Conservation (phyloP, 2,329 filamentous ascomycete genomes). For the Verticillium klebahnii region DNA sequence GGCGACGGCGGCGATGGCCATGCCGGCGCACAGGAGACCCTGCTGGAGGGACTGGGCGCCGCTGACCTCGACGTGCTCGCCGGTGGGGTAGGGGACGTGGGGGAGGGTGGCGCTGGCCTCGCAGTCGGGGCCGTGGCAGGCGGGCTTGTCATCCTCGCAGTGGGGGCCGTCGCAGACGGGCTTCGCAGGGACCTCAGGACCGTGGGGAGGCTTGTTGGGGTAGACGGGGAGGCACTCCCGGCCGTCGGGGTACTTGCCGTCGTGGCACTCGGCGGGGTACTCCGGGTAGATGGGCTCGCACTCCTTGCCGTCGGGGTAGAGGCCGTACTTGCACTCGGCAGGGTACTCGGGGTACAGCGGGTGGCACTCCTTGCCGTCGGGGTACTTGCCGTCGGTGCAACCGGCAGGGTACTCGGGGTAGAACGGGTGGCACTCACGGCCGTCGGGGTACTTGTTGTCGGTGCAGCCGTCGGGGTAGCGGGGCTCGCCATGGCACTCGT, state of each 20-base stretch:
- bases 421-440: background rate
- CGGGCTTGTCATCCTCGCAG: background rate
- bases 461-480: background rate
- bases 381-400: background rate
- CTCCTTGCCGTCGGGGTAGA: background rate
- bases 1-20: constrained; percentile 4
- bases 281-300: background rate
- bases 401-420: background rate
- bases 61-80: constrained; percentile 6
- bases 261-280: background rate
- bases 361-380: background rate
- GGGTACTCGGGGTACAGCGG: background rate
- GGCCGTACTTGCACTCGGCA: background rate
- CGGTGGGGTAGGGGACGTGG: background rate
- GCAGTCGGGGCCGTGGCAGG: background rate
- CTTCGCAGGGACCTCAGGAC: background rate
- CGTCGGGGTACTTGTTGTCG: background rate
- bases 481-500: background rate
- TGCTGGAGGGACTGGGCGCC: constrained; percentile 4
- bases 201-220: background rate
- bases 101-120: background rate
- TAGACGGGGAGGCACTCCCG: background rate
- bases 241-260: background rate
- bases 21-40: background rate
- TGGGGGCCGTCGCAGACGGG: background rate